Conservation (phyloP, 208 protist genomes). For the Trypanosoma brucei region DNA sequence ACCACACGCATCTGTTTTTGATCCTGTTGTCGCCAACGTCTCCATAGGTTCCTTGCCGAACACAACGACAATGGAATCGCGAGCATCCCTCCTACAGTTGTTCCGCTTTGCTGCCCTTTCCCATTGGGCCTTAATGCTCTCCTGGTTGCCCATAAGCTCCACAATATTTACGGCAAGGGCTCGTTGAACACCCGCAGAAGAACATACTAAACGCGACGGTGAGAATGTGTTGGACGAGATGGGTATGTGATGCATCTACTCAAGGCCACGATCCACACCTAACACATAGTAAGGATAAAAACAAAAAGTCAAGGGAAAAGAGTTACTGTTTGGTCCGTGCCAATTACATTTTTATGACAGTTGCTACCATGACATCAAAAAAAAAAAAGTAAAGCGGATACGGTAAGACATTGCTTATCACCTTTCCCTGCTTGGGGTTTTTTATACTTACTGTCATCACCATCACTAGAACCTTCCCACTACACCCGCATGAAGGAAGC, state of each 20-base stretch:
- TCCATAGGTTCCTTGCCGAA: constrained; percentile 7
- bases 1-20: neutral
- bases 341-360: too few species aligned
- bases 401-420: too few species aligned
- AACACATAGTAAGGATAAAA: neutral
- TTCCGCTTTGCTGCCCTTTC: neutral
- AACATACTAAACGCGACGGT: neutral
- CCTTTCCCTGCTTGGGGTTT: too few species aligned
- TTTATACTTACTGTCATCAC: too few species aligned
- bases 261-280: neutral
- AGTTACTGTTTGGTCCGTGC: neutral
- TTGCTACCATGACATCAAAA: too few species aligned
- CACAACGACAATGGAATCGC: constrained; percentile 11
- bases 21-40: neutral
- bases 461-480: too few species aligned
- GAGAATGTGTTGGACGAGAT: constrained; percentile 5
- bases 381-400: too few species aligned
- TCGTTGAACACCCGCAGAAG: constrained; percentile 4
- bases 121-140: neutral
- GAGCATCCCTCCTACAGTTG: neutral
- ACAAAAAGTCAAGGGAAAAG: neutral
- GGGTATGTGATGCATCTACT: constrained; percentile 5
- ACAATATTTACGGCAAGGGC: constrained; percentile 19
- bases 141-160: constrained; percentile 7
- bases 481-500: too few species aligned